Base-by-base conservation (phyloP, 2,329 filamentous ascomycete species). In the Fusarium succisae region DNA sequence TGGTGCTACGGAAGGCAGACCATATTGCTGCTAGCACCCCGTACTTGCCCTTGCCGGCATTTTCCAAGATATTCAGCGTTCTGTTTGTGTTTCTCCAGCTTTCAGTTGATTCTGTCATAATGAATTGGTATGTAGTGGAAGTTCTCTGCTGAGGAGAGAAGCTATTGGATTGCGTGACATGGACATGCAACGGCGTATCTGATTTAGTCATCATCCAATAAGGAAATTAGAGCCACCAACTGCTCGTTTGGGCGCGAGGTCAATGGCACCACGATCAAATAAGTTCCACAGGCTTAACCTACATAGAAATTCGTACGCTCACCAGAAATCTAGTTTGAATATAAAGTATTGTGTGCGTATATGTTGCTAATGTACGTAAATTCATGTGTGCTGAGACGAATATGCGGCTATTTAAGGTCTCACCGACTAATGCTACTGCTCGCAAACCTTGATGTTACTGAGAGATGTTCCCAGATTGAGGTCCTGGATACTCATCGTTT, bases 11-110 rank as follows among this genome's bases (percentile, higher is more conserved):
- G 24, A 43, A 8, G 45, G 64, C 70, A 56, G 12, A 71, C 69
- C 61, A 72, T 38, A 75, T 63, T n/a, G 66, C 69, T 47, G 69
- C 62, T 14, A 73, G 15, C 1, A 73, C 69, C 17, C 72, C 65
- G 24, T 70, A 75, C 3, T 70, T 39, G 1, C 47, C 72, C 17
- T 37, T 28, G 18, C 35, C 41, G 6, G 69, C 69, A 43, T 65
- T 3, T 8, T 67, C 30, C 4, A 75, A 20, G 9, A 75, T 70
- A 6, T 32, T 5, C 13, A 70, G 20, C 6, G 64, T 70, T 22
- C 55, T 30, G 15, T 72, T 72, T 1, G 32, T 55, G 6, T 18
- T 5, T 12, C 18, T 51, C 8, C 18, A 48, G 7, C 7, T 28
- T 28, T 24, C 18, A 18, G 9, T 6, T 4, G 22, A 8, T 9